Base-by-base conservation (phyloP, 176 grass and related monocot species). In the Carex myosuroides region DNA sequence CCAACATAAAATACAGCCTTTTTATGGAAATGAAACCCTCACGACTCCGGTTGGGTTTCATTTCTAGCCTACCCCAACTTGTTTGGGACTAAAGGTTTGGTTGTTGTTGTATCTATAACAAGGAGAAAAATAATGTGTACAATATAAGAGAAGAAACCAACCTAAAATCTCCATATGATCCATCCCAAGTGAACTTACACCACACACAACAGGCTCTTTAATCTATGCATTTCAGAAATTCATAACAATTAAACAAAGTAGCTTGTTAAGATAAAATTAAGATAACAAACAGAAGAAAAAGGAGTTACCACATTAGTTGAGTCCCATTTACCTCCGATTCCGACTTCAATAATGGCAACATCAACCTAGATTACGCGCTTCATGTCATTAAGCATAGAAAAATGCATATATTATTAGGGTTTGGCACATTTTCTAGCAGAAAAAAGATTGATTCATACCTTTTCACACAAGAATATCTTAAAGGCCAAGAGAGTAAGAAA, bases 141-240 rank as follows among this genome's bases (percentile, higher is more conserved):
- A 70, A 53, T 53, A 75, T 29, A 24, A 32, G 73, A 7, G 24
- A 77, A 32, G 50, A 77, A 29, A 18, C 21, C 5, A 83, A 95
- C 96, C 96, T 89, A 95, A 88, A 90, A 98, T 95, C 86, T 90
- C 96, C 91, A 93, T 93, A 87, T 95, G 93, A 85, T 92, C 91
- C 58, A 93, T 94, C 79, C 91, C 95, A 67, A 98, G 87, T 58
- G 96, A 93, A 70, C 91, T 83, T 89, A 98, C 86, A 83, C 96
- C 93, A 92, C 96, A 98, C 22, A 93, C 93, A 50, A 93, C 62
- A 57, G 96, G 93, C 76, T 67, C 77, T 79, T 98, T 82, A 87
- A 98, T 89, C 96, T 98, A 86, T 80, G 86, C 64, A 85, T 83
- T 65, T 64, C 37, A 81, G 17, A 81, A 64, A 64, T 65, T 24